phyloP scores from a whole-genome alignment of 1,284 basidiomycete species.

The Cryptococcus sp. region DNA sequence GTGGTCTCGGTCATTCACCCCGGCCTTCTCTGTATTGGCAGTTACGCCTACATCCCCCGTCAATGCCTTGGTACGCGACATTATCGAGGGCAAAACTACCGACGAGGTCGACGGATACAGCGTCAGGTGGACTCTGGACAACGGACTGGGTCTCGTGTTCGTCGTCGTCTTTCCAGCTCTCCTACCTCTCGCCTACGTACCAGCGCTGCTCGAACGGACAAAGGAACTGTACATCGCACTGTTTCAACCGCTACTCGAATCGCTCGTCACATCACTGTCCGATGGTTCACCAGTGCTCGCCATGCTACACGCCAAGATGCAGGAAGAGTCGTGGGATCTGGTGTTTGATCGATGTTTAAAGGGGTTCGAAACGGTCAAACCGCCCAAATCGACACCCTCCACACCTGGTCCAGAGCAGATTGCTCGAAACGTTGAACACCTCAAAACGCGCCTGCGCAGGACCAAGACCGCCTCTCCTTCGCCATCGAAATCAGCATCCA shows the following conservation, averaged over 20 bases:
- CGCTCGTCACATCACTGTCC: slow-evolving; percentile 68
- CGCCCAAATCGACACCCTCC: slow-evolving; percentile 2
- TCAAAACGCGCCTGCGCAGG: slow-evolving; percentile 69
- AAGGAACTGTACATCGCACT: slow-evolving; percentile 79
- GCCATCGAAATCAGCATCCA: slow-evolving; percentile 52
- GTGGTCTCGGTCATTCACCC: slow-evolving; percentile 88
- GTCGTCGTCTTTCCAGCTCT: slow-evolving; percentile 97
- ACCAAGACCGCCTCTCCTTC: slow-evolving; percentile 31
- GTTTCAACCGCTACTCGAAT: slow-evolving; percentile 72
- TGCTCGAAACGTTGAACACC: slow-evolving; percentile 81
- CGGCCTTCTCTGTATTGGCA: slow-evolving; percentile 66
- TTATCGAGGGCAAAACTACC: slow-evolving; percentile 64
- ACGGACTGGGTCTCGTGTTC: slow-evolving; percentile 89
- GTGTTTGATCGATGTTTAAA: slow-evolving; percentile 44
- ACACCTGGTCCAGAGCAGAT: slow-evolving; percentile 60
- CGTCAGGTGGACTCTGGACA: slow-evolving; percentile 86
- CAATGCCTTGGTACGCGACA: slow-evolving; percentile 79
- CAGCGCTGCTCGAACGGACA: slow-evolving; percentile 72
- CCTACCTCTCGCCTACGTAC: slow-evolving; percentile 88
- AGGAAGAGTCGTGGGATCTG: slow-evolving; percentile 35
- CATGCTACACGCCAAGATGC: slow-evolving; percentile 29
- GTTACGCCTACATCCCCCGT: slow-evolving; percentile 77
- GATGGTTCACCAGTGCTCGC: slow-evolving; percentile 13
- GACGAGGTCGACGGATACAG: slow-evolving; percentile 88
- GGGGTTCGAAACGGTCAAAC: slow-evolving; percentile 21